Percentiles rank a stretch among this genome's conserved stretches.
Evolutionary conservation across 139 green algal genomes (phyloP).

Genomic region (Auxenochlorella pyrenoidosa): DNA sequence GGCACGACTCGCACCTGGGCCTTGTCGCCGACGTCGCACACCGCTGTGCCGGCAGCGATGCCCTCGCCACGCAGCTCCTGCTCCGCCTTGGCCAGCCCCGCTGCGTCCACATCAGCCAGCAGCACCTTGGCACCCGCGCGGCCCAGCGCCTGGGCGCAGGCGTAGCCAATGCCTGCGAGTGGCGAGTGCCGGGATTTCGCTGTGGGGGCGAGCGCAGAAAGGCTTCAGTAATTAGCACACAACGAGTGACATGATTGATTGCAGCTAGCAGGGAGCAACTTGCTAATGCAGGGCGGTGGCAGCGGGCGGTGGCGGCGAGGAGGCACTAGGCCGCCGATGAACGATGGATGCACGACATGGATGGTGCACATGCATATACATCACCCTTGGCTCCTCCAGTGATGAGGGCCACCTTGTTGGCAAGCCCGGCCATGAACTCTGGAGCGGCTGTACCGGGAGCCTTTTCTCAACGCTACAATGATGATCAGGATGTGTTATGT

Average conservation of each 20-base stretch:
- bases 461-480: too few relatives aligned
- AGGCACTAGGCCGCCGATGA: too few relatives aligned
- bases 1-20: conserved; percentile 44
- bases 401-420: conserved; percentile 30
- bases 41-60: conserved; percentile 42
- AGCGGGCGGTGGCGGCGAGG: too few relatives aligned
- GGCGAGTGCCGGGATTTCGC: too few relatives aligned
- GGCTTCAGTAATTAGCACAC: not conserved
- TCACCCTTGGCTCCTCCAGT: conserved; percentile 46
- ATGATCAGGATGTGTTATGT: too few relatives aligned
- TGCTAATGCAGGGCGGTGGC: too few relatives aligned
- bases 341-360: too few relatives aligned
- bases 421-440: conserved; percentile 14
- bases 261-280: too few relatives aligned
- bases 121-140: conserved; percentile 77
- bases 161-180: conserved; percentile 79
- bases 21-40: conserved; percentile 74
- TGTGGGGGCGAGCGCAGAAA: not conserved
- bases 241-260: not conserved
- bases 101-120: conserved; percentile 74
- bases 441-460: too few relatives aligned
- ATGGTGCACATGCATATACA: not conserved
- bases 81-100: not conserved
- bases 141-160: conserved; percentile 72
- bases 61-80: conserved; percentile 41